Conservation (phyloP, 129 eudicot species). For the Flaveria robusta region DNA sequence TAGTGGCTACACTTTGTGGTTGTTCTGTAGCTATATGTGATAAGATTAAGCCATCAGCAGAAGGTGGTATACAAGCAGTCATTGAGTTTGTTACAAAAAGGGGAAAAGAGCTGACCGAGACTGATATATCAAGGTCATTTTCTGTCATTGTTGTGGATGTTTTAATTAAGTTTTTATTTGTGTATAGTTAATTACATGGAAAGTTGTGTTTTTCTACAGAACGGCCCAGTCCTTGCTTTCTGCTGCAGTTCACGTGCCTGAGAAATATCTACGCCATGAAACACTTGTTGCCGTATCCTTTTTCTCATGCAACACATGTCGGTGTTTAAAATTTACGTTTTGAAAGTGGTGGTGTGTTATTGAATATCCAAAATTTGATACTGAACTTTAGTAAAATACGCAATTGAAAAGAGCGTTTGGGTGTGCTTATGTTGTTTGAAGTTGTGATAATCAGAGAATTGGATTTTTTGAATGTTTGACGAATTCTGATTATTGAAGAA, state of each 20-base stretch:
- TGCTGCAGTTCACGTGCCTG: slow-evolving; percentile 78
- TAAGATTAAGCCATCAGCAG: slow-evolving; percentile 85
- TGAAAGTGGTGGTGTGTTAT: neutral
- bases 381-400: neutral
- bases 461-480: neutral
- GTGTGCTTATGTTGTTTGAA: neutral
- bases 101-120: slow-evolving; percentile 77
- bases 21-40: slow-evolving; percentile 91
- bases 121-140: slow-evolving; percentile 75
- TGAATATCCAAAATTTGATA: neutral
- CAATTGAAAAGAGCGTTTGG: neutral
- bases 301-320: slow-evolving; percentile 11
- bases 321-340: neutral
- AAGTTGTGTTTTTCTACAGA: slow-evolving; percentile 50
- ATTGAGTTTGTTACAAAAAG: slow-evolving; percentile 75
- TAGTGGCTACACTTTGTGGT: slow-evolving; percentile 72
- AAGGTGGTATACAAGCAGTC: slow-evolving; percentile 93
- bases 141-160: slow-evolving; percentile 14
- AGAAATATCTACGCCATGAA: slow-evolving; percentile 93
- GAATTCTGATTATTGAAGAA: neutral
- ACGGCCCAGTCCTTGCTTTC: slow-evolving; percentile 90
- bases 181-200: slow-evolving; percentile 17
- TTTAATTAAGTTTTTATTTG: slow-evolving; percentile 7
- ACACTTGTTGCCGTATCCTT: slow-evolving; percentile 89
- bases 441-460: neutral